Conservation (phyloP, 2,329 filamentous ascomycete genomes). For the Fusarium miscanthi region DNA sequence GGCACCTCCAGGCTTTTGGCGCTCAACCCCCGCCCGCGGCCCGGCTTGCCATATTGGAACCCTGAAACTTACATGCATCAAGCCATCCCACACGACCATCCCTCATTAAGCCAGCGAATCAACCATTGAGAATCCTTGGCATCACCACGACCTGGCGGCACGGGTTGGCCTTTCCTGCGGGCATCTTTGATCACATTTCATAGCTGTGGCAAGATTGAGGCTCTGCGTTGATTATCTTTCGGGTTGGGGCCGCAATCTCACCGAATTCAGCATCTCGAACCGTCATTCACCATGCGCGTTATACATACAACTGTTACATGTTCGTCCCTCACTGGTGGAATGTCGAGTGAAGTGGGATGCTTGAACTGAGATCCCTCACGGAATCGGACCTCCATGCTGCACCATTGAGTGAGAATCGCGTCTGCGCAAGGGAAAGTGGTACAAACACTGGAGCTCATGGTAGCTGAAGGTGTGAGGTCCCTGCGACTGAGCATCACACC, state of each 20-base stretch:
- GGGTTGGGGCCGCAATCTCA: slow-evolving; percentile 9
- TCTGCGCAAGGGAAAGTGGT: slow-evolving; percentile 21
- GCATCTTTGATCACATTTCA: slow-evolving; percentile 9
- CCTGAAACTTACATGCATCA: slow-evolving; percentile 33
- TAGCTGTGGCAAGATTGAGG: slow-evolving; percentile 23
- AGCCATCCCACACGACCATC: slow-evolving; percentile 25
- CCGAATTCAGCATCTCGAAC: slow-evolving; percentile 16
- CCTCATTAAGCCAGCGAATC: slow-evolving; percentile 25
- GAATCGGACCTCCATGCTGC: slow-evolving; percentile 3
- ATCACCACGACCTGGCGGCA: slow-evolving; percentile 12
- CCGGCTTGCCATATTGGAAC: slow-evolving; percentile 32
- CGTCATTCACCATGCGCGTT: slow-evolving; percentile 20
- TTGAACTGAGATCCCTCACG: slow-evolving; percentile 11
- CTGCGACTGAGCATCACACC: slow-evolving; percentile 1
- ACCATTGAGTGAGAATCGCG: slow-evolving; percentile 18
- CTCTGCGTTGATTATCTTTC: slow-evolving; percentile 27
- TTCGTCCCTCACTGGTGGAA: slow-evolving; percentile 35
- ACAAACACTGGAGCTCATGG: slow-evolving; percentile 10
- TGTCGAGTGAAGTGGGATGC: slow-evolving; percentile 14
- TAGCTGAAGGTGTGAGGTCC: slow-evolving; percentile 9
- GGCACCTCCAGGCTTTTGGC: slow-evolving; percentile 18
- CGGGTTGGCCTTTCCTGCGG: slow-evolving; percentile 23
- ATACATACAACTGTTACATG: slow-evolving; percentile 29
- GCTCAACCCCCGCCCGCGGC: slow-evolving; percentile 40
- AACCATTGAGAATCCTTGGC: slow-evolving; percentile 27